phyloP scores from a whole-genome alignment of 176 grass and related monocot species.

The Bonia amplexicaulis region DNA sequence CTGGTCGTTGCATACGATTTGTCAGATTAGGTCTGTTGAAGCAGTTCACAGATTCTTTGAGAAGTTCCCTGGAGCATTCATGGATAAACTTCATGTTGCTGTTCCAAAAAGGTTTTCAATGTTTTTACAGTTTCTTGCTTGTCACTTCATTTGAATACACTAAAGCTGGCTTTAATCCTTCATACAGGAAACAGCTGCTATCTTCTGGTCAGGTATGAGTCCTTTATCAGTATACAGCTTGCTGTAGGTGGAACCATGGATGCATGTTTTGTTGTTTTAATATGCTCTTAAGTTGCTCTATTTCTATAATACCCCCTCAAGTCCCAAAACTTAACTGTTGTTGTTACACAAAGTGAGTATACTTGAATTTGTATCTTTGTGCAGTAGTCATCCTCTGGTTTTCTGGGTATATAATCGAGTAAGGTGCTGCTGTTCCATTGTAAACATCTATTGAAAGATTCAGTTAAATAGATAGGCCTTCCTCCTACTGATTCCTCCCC shows the following conservation, averaged over 20 bases:
- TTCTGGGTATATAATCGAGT: background rate
- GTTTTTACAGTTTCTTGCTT: constrained; percentile 23
- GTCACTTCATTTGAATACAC: constrained; percentile 5
- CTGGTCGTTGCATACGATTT: constrained; percentile 11
- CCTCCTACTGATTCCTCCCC: background rate
- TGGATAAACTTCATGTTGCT: constrained; percentile 67
- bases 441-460: background rate
- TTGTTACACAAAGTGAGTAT: background rate
- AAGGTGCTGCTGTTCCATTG: background rate
- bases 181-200: constrained; percentile 61
- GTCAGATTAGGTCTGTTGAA: constrained; percentile 83
- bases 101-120: constrained; percentile 63
- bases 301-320: background rate
- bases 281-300: background rate
- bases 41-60: constrained; percentile 80
- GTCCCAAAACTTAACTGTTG: background rate
- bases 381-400: background rate
- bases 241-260: background rate
- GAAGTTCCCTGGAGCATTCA: constrained; percentile 90
- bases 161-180: constrained; percentile 37
- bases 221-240: background rate
- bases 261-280: constrained; percentile 13
- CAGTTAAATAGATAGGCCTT: background rate
- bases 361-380: background rate
- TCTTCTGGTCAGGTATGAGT: constrained; percentile 61